Conservation (phyloP, 148 eudicot genomes). For the Amaranthus palmeri region DNA sequence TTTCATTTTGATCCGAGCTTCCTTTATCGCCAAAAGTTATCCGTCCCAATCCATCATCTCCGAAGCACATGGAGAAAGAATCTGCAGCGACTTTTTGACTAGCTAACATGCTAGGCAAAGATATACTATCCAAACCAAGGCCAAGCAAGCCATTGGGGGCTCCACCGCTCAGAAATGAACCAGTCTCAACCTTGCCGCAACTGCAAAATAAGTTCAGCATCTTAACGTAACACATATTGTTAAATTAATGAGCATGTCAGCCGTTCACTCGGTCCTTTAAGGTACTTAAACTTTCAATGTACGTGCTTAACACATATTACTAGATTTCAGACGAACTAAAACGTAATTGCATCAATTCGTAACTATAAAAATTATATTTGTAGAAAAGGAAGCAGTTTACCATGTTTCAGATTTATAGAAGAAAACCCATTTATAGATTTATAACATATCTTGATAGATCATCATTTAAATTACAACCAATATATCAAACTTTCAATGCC, state of each 20-base stretch:
- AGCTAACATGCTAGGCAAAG: conserved; percentile 82
- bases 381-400: background rate
- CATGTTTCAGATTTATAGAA: background rate
- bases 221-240: background rate
- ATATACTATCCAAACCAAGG: conserved; percentile 61
- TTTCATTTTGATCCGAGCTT: conserved; percentile 59
- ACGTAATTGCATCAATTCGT: background rate
- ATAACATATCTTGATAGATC: background rate
- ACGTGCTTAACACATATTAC: background rate
- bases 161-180: conserved; percentile 71
- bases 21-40: conserved; percentile 87
- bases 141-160: conserved; percentile 95
- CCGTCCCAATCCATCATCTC: conserved; percentile 54
- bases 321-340: background rate
- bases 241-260: background rate
- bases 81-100: conserved; percentile 51
- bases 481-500: background rate
- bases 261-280: background rate
- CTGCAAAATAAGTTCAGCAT: conserved; percentile 36
- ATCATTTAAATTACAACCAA: background rate
- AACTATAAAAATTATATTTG: background rate
- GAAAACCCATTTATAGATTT: background rate
- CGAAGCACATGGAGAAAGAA: conserved; percentile 97
- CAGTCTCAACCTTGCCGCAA: conserved; percentile 78
- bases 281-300: background rate